Percentiles rank a stretch among this genome's conserved stretches.
Conservation (phyloP, 257 asterid species). For the Haberlea rhodopensis region DNA sequence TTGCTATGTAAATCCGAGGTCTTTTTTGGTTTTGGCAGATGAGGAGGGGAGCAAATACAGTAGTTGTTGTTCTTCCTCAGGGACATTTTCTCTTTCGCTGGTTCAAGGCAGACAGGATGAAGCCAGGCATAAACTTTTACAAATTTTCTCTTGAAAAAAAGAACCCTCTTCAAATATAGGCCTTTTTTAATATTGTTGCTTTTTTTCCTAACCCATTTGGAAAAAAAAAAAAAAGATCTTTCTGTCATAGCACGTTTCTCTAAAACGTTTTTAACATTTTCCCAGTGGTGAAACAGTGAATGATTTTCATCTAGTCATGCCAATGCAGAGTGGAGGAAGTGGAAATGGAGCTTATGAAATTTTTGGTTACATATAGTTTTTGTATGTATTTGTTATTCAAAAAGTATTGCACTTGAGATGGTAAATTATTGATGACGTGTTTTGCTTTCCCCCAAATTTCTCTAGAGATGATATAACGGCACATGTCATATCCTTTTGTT, state of each 20-base stretch:
- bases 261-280: conserved; percentile 11
- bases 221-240: conserved; percentile 25
- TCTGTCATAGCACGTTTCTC: conserved; percentile 23
- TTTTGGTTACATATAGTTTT: conserved; percentile 22
- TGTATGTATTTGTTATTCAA: conserved; percentile 12
- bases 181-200: conserved; percentile 13
- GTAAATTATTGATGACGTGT: conserved; percentile 22
- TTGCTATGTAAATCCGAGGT: conserved; percentile 41
- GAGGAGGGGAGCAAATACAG: conserved; percentile 40
- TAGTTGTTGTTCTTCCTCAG: conserved; percentile 23
- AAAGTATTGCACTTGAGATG: conserved; percentile 19
- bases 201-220: conserved; percentile 25
- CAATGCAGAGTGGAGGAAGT: conserved; percentile 28
- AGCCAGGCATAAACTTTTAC: conserved; percentile 69
- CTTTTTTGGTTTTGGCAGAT: conserved; percentile 42
- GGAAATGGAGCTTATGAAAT: too few species aligned
- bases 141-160: conserved; percentile 22
- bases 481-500: not conserved
- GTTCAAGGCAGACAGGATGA: conserved; percentile 82
- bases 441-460: conserved; percentile 22
- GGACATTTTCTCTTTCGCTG: conserved; percentile 37
- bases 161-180: conserved; percentile 23
- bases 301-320: conserved; percentile 25
- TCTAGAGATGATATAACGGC: not conserved
- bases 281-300: conserved; percentile 29